Evolutionary conservation across 1,139 yeast species (phyloP), one percentile per base, ranked within the genome.

Genomic region (Pichia sp.): DNA sequence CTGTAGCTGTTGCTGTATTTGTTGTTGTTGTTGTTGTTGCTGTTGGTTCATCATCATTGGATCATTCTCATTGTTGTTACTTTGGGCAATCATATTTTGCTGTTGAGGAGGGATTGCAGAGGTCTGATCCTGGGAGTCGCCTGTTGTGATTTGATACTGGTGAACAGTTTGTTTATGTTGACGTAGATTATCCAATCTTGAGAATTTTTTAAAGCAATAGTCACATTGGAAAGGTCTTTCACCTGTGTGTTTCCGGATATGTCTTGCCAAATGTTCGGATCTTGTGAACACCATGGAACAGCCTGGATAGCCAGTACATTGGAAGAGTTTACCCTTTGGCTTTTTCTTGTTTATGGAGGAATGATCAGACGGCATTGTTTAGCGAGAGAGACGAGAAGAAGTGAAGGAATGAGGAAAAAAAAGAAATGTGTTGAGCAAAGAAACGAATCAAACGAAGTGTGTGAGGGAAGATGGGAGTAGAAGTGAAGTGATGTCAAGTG

Each of bases 121-220:
- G n/a, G n/a, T n/a, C n/a, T n/a, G n/a, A n/a, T n/a, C n/a, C n/a
- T n/a, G n/a, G n/a, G n/a, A n/a, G n/a, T n/a, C n/a, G n/a, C n/a
- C n/a, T n/a, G n/a, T n/a, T n/a, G n/a, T 38, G 14, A 28, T 34
- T n/a, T 34, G 38, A 31, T 81, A 83, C 30, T 94, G 90, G 64
- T 90, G 97, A 14, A 90, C 97, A 0, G 96, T 87, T 62, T 89
- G 96, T 54, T 85, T 85, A 67, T 91, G 97, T 67, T 91, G 98
- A 50, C 96, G 77, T 53, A 91, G 72, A 63, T 91, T 91, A 67
- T 91, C 98, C 54, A 89, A 70, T 41, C 97, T 74, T 27, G 93
- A 83, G 62, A 91, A 91, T 61, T 83, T 79, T 59, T 90, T 82
- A 38, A 81, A 74, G 66, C 98, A 91, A 59, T 75, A 79, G 43